Evolutionary conservation across 2,329 filamentous ascomycete genomes (phyloP).

Genomic region (Xylaria hypoxylon): DNA sequence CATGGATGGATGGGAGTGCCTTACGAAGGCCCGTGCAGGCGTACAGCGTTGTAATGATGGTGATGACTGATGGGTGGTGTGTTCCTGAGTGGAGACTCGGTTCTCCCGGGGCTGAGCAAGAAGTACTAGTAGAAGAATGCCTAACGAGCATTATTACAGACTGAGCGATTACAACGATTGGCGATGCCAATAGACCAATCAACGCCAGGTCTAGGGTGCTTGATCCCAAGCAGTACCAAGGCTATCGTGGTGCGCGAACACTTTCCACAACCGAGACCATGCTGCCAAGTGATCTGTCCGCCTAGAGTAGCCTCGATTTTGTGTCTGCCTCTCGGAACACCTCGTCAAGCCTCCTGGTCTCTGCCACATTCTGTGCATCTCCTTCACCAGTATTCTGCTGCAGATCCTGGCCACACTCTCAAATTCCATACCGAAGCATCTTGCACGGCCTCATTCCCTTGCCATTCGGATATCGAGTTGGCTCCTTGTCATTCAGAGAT

Average conservation of each 20-base stretch:
- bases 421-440: constrained; percentile 24
- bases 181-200: constrained; percentile 32
- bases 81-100: constrained; percentile 40
- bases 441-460: constrained; percentile 48
- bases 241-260: constrained; percentile 36
- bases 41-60: background rate
- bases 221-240: constrained; percentile 1
- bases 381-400: constrained; percentile 15
- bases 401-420: constrained; percentile 21
- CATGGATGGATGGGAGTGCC: constrained; percentile 24
- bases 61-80: too few species aligned
- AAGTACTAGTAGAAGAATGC: constrained; percentile 40
- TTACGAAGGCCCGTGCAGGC: constrained; percentile 39
- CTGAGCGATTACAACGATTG: constrained; percentile 40
- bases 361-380: constrained; percentile 40
- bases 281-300: constrained; percentile 38
- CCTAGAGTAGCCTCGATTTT: constrained; percentile 30
- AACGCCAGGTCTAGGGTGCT: constrained; percentile 16
- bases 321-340: constrained; percentile 44
- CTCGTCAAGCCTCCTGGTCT: constrained; percentile 41
- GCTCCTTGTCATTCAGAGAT: constrained; percentile 26
- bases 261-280: constrained; percentile 19
- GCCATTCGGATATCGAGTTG: constrained; percentile 34
- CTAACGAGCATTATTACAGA: constrained; percentile 34
- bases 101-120: constrained; percentile 45